These are phyloP conservation scores for Deinandra increscens DNA, from an alignment of 129 eudicot species.

Conservation along the genomic window DNA sequence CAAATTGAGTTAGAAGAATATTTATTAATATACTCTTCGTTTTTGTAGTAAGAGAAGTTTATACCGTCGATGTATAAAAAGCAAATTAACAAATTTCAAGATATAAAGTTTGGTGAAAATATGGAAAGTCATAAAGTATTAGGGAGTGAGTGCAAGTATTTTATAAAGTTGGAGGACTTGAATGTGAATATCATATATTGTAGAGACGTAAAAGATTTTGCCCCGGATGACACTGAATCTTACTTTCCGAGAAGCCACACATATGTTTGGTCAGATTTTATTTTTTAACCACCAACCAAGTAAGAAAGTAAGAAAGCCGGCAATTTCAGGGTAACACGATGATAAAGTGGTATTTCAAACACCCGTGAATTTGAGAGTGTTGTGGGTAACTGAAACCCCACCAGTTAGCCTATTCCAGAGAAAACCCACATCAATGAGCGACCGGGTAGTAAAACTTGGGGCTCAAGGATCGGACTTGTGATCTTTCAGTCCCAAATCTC, in stretches of 20 bases:
- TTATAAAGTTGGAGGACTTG: constrained; percentile 9
- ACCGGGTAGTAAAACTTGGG: too few relatives aligned
- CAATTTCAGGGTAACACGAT: too few relatives aligned
- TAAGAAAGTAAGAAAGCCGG: too few relatives aligned
- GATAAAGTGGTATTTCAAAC: too few relatives aligned
- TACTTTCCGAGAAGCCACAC: constrained; percentile 13
- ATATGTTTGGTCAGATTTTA: background rate
- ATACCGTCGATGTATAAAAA: background rate
- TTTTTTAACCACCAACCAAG: too few relatives aligned
- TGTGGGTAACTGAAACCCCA: too few relatives aligned
- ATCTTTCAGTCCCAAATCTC: too few relatives aligned
- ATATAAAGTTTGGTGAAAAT: background rate
- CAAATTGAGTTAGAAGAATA: background rate
- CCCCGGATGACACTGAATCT: background rate
- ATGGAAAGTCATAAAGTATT: background rate
- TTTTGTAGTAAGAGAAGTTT: background rate
- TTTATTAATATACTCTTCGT: background rate
- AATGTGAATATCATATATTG: background rate
- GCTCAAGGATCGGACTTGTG: too few relatives aligned
- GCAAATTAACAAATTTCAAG: background rate
- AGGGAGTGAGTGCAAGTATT: background rate
- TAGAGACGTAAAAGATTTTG: background rate
- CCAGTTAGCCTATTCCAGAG: too few relatives aligned
- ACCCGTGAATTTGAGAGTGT: too few relatives aligned
- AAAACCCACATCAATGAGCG: too few relatives aligned